Evolutionary conservation across 2,329 filamentous ascomycete species (phyloP).

Genomic region (Xylaria multiplex): DNA sequence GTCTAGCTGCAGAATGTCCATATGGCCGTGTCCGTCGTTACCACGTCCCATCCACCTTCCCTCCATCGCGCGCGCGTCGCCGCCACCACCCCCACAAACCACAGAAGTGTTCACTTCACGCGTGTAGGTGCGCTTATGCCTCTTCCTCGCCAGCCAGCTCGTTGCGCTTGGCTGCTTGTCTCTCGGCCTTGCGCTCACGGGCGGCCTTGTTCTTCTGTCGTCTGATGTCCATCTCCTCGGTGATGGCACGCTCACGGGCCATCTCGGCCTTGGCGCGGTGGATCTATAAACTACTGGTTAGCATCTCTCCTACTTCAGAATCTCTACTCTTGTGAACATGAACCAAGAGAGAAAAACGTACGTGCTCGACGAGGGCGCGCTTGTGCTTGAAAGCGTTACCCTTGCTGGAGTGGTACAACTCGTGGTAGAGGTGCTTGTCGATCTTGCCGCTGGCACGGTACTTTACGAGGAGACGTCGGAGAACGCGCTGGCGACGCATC

Average conservation of each 20-base stretch:
- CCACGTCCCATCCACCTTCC: conserved; percentile 39
- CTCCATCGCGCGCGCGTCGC: background rate
- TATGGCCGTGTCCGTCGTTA: conserved; percentile 45
- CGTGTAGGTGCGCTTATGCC: conserved; percentile 51
- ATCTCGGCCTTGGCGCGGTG: conserved; percentile 99
- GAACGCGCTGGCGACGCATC: conserved; percentile 99
- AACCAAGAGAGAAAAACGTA: conserved; percentile 66
- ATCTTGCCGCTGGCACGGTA: conserved; percentile 99
- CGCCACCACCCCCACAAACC: conserved; percentile 15
- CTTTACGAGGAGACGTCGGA: conserved; percentile 98
- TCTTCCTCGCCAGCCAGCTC: conserved; percentile 80
- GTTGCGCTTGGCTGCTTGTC: conserved; percentile 88
- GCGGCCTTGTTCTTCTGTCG: conserved; percentile 99
- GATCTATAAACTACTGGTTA: conserved; percentile 70
- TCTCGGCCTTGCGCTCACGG: conserved; percentile 96
- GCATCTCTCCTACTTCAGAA: conserved; percentile 15
- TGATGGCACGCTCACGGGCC: conserved; percentile 91
- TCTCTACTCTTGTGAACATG: too few species aligned
- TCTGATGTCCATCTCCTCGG: conserved; percentile 99
- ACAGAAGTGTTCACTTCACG: conserved; percentile 5
- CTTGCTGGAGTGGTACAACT: conserved; percentile 99
- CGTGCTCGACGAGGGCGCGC: conserved; percentile 99
- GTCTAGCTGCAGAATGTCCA: conserved; percentile 44
- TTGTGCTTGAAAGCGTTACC: conserved; percentile 99
- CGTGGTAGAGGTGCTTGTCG: conserved; percentile 99